Base-by-base conservation (phyloP, 2,329 filamentous ascomycete genomes). In the Aspergillus pseudoterreus region DNA sequence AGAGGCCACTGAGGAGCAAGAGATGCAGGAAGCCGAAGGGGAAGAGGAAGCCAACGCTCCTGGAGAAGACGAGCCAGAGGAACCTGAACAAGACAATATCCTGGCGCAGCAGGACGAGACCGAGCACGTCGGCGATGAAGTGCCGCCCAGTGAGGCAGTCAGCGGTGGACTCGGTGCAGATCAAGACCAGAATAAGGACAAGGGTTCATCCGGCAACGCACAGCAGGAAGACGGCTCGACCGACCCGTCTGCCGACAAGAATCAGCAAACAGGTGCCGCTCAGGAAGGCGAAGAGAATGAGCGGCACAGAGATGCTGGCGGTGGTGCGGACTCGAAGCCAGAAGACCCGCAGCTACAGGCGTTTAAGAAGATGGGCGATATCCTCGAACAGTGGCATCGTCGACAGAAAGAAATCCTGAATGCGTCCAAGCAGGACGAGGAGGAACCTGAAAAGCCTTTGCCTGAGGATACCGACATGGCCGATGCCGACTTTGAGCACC, bases 291-390 rank as follows among this genome's bases (percentile, higher is more conserved):
- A 72, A 50, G 71, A 74, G 32, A 68, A 63, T 52, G 64, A 69
- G 56, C 59, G 61, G 15, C 69, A 65, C 50, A 63, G 63, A 36
- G 70, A 71, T 44, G 64, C 64, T 36, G 71, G 70, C 38, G 72
- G 70, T 38, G 64, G 58, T 9, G 65, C 71, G 24, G 67, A 73
- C 45, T 60, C 62, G 19, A 61, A 61, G 35, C 61, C 66, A 6
- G 63, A 71, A 39, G 70, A 72, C 45, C 69, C 70, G 55, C 69
- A 82, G 47, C 75, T 77, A 43, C 84, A 94, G 59, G 88, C 91
- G 1, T 96, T 96, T 79, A 94, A 94, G 74, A 95, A 96, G 65
- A 82, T 99, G 27, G 94, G 94, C 19, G 91, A 99, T 73, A 87
- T 90, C 5, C 78, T 99, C 30, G 92, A 97, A 69, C 84, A 87